Evolutionary conservation across 345 rosid species (phyloP).

Genomic region (Populus pruinosa): DNA sequence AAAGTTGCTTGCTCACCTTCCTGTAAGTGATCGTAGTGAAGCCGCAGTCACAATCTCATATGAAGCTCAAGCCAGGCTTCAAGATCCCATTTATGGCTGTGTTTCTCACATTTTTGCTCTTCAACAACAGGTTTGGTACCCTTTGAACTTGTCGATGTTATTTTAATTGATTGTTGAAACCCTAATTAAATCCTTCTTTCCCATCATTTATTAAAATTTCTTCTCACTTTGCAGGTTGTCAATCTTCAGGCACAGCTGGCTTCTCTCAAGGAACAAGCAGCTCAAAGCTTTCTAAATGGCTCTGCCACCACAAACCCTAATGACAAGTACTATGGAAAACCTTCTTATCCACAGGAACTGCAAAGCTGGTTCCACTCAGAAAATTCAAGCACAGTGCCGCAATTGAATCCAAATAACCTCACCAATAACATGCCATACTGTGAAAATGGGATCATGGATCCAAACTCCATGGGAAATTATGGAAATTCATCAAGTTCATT

Average conservation of each 20-base stretch:
- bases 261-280: constrained; percentile 75
- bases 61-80: constrained; percentile 97
- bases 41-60: constrained; percentile 90
- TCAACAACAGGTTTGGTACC: constrained; percentile 69
- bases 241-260: constrained; percentile 83
- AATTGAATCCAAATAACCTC: constrained; percentile 12
- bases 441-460: constrained; percentile 35
- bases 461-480: constrained; percentile 34
- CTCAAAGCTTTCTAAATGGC: constrained; percentile 45
- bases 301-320: constrained; percentile 59
- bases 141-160: background rate
- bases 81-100: constrained; percentile 93
- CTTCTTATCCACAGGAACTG: constrained; percentile 46
- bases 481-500: constrained; percentile 47
- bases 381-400: constrained; percentile 23
- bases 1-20: constrained; percentile 75
- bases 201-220: background rate
- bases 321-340: constrained; percentile 39
- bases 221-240: constrained; percentile 54
- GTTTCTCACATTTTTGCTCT: constrained; percentile 94
- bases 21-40: constrained; percentile 67
- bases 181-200: constrained; percentile 20
- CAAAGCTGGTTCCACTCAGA: constrained; percentile 50
- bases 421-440: constrained; percentile 5
- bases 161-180: constrained; percentile 4